Conservation (phyloP, 257 asterid species). For the Vinca minor region DNA sequence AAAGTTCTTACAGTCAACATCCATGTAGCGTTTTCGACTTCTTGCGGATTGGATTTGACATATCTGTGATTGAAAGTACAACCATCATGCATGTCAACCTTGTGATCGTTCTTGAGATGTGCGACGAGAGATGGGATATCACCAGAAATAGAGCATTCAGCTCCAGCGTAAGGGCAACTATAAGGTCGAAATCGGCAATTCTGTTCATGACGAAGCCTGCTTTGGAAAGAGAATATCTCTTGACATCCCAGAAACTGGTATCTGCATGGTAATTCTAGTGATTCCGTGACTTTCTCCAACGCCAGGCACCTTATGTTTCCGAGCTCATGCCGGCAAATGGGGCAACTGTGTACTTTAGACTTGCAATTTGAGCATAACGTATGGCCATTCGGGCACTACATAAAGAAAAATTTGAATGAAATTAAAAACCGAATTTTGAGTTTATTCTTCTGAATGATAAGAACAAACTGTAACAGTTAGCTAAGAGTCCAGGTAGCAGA, state of each 20-base stretch:
- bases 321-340: constrained; percentile 39
- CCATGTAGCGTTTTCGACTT: constrained; percentile 38
- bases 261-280: constrained; percentile 35
- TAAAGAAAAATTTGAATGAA: background rate
- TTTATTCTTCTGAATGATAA: background rate
- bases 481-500: background rate
- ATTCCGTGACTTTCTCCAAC: constrained; percentile 39
- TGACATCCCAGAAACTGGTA: constrained; percentile 32
- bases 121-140: constrained; percentile 25
- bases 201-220: constrained; percentile 32
- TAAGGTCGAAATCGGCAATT: constrained; percentile 31
- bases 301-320: constrained; percentile 44
- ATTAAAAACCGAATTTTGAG: background rate
- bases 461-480: background rate
- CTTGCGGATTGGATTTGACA: constrained; percentile 36
- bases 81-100: constrained; percentile 38
- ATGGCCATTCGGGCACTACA: constrained; percentile 7
- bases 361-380: constrained; percentile 5
- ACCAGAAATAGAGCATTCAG: constrained; percentile 33
- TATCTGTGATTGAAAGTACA: constrained; percentile 42
- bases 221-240: constrained; percentile 29
- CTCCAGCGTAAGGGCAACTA: constrained; percentile 40
- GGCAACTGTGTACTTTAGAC: constrained; percentile 19
- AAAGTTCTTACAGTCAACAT: constrained; percentile 31
- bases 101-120: constrained; percentile 35